Evolutionary conservation across 768 basidiomycete genomes (phyloP).

Genomic region (Chiua virens): DNA sequence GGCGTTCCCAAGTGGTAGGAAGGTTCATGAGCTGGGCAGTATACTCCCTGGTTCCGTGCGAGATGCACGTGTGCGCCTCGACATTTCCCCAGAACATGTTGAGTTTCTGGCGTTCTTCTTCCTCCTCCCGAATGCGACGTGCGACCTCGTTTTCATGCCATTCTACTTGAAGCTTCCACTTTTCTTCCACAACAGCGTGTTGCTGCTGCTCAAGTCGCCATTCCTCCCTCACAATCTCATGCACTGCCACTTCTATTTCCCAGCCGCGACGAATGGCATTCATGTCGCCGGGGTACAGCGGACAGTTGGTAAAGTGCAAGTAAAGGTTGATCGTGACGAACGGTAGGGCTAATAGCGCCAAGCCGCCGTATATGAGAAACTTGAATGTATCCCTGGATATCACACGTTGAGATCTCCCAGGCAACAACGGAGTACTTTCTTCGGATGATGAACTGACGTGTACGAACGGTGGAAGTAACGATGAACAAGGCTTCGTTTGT

Average conservation of each 20-base stretch:
- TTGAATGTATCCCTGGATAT: slow-evolving; percentile 3
- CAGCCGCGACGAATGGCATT: slow-evolving; percentile 7
- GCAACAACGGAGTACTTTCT: slow-evolving; percentile 8
- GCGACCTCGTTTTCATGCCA: slow-evolving; percentile 7
- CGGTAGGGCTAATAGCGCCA: no score
- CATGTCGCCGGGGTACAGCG: slow-evolving; percentile 15
- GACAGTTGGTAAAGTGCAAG: slow-evolving; percentile 5
- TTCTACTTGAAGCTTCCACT: slow-evolving; percentile 13
- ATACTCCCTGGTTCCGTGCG: no score
- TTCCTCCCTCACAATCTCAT: neutral
- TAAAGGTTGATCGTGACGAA: neutral
- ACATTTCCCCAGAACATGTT: slow-evolving; percentile 12
- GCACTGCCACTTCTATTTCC: slow-evolving; percentile 1
- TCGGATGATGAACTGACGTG: neutral
- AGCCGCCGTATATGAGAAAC: neutral
- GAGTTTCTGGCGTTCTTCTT: slow-evolving; percentile 11
- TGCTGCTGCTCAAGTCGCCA: slow-evolving; percentile 10
- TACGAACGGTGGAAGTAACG: no score
- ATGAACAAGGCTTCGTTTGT: no score
- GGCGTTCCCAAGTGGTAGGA: slow-evolving; percentile 16
- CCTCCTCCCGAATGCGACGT: slow-evolving; percentile 5
- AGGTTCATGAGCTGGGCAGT: no score
- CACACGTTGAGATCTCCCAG: neutral
- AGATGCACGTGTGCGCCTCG: no score
- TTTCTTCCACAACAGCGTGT: neutral